A percentile compares a stretch with the other conserved stretches of the same genome.
Evolutionary conservation across 192 early-diverging fungal genomes (phyloP).

Genomic region (Entomortierella parvispora): DNA sequence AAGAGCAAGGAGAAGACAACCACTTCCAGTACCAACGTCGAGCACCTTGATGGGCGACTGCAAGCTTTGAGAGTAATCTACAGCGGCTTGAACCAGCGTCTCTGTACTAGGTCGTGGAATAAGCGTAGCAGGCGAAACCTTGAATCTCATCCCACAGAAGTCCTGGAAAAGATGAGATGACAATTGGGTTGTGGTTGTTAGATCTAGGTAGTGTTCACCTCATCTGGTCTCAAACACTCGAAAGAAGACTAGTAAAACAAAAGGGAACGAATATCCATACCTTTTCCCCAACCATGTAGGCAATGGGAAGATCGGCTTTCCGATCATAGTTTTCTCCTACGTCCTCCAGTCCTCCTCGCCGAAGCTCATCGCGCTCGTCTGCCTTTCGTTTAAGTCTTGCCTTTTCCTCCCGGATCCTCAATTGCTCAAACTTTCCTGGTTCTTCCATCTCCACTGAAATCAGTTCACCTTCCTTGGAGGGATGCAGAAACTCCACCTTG

Average conservation of each 20-base stretch:
- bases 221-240: too few species aligned
- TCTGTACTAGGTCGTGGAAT: constrained; percentile 79
- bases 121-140: constrained; percentile 69
- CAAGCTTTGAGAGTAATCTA: constrained; percentile 10
- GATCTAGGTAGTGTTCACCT: neutral
- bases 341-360: constrained; percentile 33
- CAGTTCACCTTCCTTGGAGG: neutral
- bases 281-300: constrained; percentile 64
- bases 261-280: constrained; percentile 13
- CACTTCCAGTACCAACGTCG: constrained; percentile 82
- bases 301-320: constrained; percentile 51
- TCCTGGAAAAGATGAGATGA: constrained; percentile 50
- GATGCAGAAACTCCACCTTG: constrained; percentile 57
- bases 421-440: constrained; percentile 65
- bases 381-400: constrained; percentile 57
- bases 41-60: constrained; percentile 44
- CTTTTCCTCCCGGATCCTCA: constrained; percentile 65
- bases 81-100: constrained; percentile 65
- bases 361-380: constrained; percentile 55
- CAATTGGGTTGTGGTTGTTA: neutral
- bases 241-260: neutral
- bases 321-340: constrained; percentile 27
- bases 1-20: constrained; percentile 75
- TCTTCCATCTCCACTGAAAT: constrained; percentile 46
- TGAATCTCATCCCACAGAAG: constrained; percentile 66